Evolutionary conservation across 805 yeast genomes (phyloP).

Genomic region (Saccharomycopsis schoenii): DNA sequence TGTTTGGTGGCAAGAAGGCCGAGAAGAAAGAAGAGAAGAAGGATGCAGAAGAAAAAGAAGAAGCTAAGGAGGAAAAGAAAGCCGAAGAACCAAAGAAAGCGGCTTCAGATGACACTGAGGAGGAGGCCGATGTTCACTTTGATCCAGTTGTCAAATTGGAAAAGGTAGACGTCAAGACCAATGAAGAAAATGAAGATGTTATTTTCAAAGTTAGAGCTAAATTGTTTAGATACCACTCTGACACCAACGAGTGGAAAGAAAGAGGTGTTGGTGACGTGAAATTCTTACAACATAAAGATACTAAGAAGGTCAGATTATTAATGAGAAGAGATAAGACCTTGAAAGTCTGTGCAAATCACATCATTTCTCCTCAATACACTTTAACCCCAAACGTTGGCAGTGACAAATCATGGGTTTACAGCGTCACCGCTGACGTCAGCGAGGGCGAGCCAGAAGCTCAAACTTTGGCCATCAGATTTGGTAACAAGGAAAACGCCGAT

Average conservation of each 20-base stretch:
- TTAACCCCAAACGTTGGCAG: slow-evolving; percentile 92
- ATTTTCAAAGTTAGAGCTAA: slow-evolving; percentile 86
- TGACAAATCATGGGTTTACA: slow-evolving; percentile 97
- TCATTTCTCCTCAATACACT: slow-evolving; percentile 68
- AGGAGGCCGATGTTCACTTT: slow-evolving; percentile 63
- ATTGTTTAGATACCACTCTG: slow-evolving; percentile 74
- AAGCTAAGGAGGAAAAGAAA: slow-evolving; percentile 21
- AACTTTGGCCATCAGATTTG: slow-evolving; percentile 94
- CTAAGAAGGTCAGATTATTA: slow-evolving; percentile 76
- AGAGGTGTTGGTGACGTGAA: slow-evolving; percentile 99
- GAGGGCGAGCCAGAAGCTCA: slow-evolving; percentile 95
- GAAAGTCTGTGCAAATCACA: slow-evolving; percentile 96
- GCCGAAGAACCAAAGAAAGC: slow-evolving; percentile 23
- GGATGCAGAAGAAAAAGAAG: slow-evolving; percentile 26
- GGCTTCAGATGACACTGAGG: slow-evolving; percentile 23
- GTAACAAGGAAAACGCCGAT: slow-evolving; percentile 87
- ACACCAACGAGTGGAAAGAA: slow-evolving; percentile 90
- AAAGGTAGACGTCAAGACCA: slow-evolving; percentile 92
- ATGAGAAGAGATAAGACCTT: slow-evolving; percentile 99
- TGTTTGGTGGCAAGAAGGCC: slow-evolving; percentile 89
- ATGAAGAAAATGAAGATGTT: slow-evolving; percentile 84
- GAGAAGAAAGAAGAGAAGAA: slow-evolving; percentile 39
- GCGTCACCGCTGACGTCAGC: slow-evolving; percentile 86
- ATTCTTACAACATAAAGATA: slow-evolving; percentile 78
- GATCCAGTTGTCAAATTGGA: slow-evolving; percentile 94